Base-by-base conservation (phyloP, 2,329 filamentous ascomycete species). In the Pseudocercospora fijiensis region DNA sequence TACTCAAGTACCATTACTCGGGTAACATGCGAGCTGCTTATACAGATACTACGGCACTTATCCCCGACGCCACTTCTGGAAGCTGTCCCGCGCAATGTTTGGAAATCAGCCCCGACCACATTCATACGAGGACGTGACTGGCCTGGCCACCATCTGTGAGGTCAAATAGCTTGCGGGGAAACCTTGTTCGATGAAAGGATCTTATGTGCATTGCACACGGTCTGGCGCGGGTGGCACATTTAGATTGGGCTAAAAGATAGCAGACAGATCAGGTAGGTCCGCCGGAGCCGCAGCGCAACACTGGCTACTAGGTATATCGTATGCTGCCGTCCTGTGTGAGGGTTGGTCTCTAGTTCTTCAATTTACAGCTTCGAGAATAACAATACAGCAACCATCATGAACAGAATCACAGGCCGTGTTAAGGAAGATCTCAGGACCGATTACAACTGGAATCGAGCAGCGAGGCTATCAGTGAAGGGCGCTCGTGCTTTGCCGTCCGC, bases 401-500 rank as follows among this genome's bases (percentile, higher is more conserved):
- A 53, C 26, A 28, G 49, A 13, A n/a, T 53, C 26, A 26, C 49
- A 28, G 49, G 16, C 16, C 49, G 49, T 30, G 26, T 53, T 7
- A 62, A 67, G 58, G 62, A 69, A 33, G 64, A 70, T 56, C 57
- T 69, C 24, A 65, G 63, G 28, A 66, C 64, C 2, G 68, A 71
- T 51, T 66, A 69, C 28, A 73, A 69, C 30, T 73, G 71, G 71
- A 69, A 71, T 45, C 61, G 69, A 59, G 67, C 65, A 20, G 66
- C 70, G 26, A 69, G 72, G 1, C 73, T 78, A 64, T 68, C 74
- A 18, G 70, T 60, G 11, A 73, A 73, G 64, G 77, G 74, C 18
- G 62, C 73, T 33, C 74, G 74, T 41, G 77, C 77, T 24, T 62
- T 87, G 0, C 86, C 86, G 0, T 80, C 81, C 2, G 83, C 81